Conservation (phyloP, 495 filamentous ascomycete species). For the Neurospora sp. region DNA sequence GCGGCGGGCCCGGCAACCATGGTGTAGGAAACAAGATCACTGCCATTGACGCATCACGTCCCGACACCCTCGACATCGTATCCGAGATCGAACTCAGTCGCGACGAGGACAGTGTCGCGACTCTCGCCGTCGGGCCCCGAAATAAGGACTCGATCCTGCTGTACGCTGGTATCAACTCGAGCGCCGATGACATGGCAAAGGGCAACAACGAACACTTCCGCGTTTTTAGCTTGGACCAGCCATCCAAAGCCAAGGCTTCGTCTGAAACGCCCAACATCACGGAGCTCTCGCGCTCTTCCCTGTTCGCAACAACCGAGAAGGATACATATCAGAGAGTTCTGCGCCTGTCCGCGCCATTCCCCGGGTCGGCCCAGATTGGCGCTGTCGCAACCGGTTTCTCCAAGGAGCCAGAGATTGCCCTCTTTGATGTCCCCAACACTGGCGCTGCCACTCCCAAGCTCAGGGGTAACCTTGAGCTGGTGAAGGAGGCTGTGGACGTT, state of each 20-base stretch:
- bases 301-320: slow-evolving; percentile 47
- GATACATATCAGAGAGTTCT: slow-evolving; percentile 66
- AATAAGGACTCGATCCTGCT: slow-evolving; percentile 48
- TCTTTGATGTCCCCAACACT: slow-evolving; percentile 58
- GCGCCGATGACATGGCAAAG: slow-evolving; percentile 52
- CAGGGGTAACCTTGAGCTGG: slow-evolving; percentile 55
- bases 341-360: slow-evolving; percentile 55
- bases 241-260: slow-evolving; percentile 30
- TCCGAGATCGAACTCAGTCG: slow-evolving; percentile 71
- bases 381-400: slow-evolving; percentile 68
- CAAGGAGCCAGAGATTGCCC: slow-evolving; percentile 60
- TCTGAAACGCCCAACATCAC: slow-evolving; percentile 36
- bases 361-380: slow-evolving; percentile 49
- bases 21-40: slow-evolving; percentile 88
- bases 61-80: slow-evolving; percentile 49
- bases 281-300: slow-evolving; percentile 45
- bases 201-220: slow-evolving; percentile 85
- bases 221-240: slow-evolving; percentile 55
- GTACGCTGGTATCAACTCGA: slow-evolving; percentile 85
- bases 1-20: slow-evolving; percentile 74
- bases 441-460: slow-evolving; percentile 48
- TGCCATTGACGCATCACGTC: slow-evolving; percentile 56
- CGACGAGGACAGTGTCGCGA: slow-evolving; percentile 87
- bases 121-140: slow-evolving; percentile 55
- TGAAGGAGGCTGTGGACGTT: slow-evolving; percentile 70